These are phyloP conservation scores for Mytilinidion resinicola DNA, from an alignment of 495 filamentous ascomycete genomes.

Conservation along the genomic window DNA sequence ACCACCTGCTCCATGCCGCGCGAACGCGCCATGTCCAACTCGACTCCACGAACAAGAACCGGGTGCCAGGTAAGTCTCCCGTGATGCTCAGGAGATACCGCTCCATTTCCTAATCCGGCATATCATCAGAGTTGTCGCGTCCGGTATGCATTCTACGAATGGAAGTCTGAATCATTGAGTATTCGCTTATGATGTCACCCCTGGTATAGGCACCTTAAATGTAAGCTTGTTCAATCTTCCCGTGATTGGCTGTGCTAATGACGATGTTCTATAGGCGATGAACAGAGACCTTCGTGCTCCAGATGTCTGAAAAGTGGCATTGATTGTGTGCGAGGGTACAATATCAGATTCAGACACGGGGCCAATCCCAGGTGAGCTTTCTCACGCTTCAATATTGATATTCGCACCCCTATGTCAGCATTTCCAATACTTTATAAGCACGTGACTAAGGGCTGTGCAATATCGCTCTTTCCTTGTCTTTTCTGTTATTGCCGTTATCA, in stretches of 20 bases:
- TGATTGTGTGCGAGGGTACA: slow-evolving; percentile 18
- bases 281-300: slow-evolving; percentile 9
- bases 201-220: slow-evolving; percentile 5
- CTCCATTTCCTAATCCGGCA: neutral
- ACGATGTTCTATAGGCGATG: neutral
- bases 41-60: slow-evolving; percentile 6
- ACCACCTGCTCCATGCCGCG: neutral
- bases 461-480: too few relatives aligned
- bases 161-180: neutral
- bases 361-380: slow-evolving; percentile 23
- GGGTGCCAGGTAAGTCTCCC: slow-evolving; percentile 1
- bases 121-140: slow-evolving; percentile 4
- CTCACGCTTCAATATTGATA: neutral
- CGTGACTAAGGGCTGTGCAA: too few relatives aligned
- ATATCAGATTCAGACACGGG: slow-evolving; percentile 21
- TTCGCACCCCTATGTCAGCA: neutral
- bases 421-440: neutral
- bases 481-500: too few relatives aligned
- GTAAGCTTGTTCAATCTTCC: neutral
- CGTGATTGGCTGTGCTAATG: neutral
- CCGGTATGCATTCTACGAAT: neutral
- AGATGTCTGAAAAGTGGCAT: slow-evolving; percentile 12
- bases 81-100: neutral
- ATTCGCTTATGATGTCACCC: slow-evolving; percentile 2
- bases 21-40: neutral